Percentiles rank a stretch among this genome's conserved stretches.
phyloP scores from a whole-genome alignment of 148 eudicot genomes.

The Rhododendron kiyosumense region DNA sequence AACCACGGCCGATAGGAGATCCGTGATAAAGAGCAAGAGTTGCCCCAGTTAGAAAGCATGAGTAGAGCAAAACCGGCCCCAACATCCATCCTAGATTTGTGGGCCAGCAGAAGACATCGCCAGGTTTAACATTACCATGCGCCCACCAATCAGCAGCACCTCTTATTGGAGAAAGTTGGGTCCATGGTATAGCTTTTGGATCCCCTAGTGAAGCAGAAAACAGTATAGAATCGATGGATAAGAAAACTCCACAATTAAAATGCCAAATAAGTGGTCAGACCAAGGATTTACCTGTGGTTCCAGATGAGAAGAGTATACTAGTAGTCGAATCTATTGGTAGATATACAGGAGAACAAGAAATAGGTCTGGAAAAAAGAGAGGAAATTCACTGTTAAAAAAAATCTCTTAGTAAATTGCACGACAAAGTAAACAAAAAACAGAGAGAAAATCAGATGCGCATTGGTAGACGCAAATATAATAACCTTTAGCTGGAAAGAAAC shows the following conservation, averaged over 20 bases:
- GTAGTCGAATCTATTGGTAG: conserved; percentile 58
- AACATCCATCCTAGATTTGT: conserved; percentile 98
- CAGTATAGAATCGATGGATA: neutral
- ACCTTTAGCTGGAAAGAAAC: neutral
- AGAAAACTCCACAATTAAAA: neutral
- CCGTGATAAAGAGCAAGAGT: conserved; percentile 94
- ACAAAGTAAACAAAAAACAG: neutral
- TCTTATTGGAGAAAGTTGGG: conserved; percentile 84
- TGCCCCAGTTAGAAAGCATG: conserved; percentile 72
- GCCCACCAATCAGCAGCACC: conserved; percentile 83
- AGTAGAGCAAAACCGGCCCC: conserved; percentile 76
- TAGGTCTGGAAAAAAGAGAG: conserved; percentile 40
- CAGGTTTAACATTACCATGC: conserved; percentile 53
- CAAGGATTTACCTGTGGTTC: conserved; percentile 70
- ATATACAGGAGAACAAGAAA: conserved; percentile 50
- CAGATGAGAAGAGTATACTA: conserved; percentile 91
- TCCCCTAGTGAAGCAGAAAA: conserved; percentile 48
- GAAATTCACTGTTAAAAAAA: conserved; percentile 18
- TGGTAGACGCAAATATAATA: neutral
- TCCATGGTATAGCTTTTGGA: conserved; percentile 99
- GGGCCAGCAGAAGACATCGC: conserved; percentile 87
- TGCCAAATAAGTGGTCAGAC: neutral
- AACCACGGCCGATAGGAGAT: conserved; percentile 81
- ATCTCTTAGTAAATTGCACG: neutral
- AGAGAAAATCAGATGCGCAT: neutral